Conservation (phyloP, 352 stramenopile genomes). For the Pythium rhizo-oryzae region DNA sequence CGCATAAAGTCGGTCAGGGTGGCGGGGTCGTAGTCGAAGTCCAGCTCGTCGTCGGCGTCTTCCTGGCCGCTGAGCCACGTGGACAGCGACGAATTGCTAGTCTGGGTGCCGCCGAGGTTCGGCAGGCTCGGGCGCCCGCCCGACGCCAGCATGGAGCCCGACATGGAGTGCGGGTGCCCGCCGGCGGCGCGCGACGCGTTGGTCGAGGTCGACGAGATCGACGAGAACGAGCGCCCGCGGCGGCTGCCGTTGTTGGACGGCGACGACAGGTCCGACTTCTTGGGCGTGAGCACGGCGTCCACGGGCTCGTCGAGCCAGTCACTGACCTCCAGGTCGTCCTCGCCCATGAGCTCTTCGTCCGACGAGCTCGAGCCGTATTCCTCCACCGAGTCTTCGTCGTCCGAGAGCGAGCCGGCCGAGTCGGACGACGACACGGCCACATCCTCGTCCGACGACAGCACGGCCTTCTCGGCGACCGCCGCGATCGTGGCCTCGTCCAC, state of each 20-base stretch:
- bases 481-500: not conserved
- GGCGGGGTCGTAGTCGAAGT: conserved; percentile 60
- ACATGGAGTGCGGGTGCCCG: conserved; percentile 34
- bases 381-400: conserved; percentile 26
- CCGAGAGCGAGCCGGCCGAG: conserved; percentile 20
- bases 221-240: conserved; percentile 47
- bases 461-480: not conserved
- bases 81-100: conserved; percentile 47
- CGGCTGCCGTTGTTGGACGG: conserved; percentile 40
- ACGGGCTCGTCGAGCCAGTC: conserved; percentile 82
- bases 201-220: conserved; percentile 55
- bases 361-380: conserved; percentile 21
- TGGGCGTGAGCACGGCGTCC: conserved; percentile 60
- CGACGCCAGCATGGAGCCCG: conserved; percentile 28
- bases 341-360: conserved; percentile 41
- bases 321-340: conserved; percentile 60
- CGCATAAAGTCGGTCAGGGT: conserved; percentile 73
- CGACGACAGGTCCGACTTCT: conserved; percentile 52
- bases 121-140: conserved; percentile 16
- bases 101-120: conserved; percentile 41
- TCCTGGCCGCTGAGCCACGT: conserved; percentile 73
- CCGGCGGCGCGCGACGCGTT: conserved; percentile 8
- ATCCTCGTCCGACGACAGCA: not conserved
- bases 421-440: conserved; percentile 15
- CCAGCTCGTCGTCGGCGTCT: conserved; percentile 65